Percentiles rank a stretch among this genome's conserved stretches.
Conservation (phyloP, 2,329 filamentous ascomycete species). For the Fusarium avenaceum region DNA sequence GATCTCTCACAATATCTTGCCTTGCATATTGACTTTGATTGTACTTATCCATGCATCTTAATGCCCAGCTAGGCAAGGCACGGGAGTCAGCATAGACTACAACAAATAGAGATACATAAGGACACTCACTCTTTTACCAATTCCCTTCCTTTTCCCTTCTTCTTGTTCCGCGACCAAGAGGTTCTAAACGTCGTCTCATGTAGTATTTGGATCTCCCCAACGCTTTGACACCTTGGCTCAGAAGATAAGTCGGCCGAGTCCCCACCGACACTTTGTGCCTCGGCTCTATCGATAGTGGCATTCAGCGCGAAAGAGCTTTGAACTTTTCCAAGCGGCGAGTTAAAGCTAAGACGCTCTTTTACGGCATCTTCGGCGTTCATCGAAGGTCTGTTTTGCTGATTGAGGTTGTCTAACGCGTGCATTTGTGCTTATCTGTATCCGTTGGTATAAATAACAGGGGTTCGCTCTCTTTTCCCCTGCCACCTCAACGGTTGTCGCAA, state of each 20-base stretch:
- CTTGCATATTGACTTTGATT: neutral
- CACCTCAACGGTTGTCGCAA: constrained; percentile 11
- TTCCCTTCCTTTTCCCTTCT: neutral
- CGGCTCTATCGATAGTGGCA: constrained; percentile 37
- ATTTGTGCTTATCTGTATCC: neutral
- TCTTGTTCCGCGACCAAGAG: neutral
- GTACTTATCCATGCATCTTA: neutral
- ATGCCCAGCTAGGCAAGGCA: neutral
- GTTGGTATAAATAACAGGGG: constrained; percentile 15
- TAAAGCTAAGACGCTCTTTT: neutral
- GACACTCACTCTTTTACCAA: neutral
- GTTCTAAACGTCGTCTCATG: neutral
- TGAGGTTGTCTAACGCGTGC: neutral
- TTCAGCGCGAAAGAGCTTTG: constrained; percentile 8
- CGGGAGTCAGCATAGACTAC: neutral
- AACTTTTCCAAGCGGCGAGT: constrained; percentile 11
- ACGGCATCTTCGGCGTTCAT: constrained; percentile 14
- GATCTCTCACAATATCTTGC: neutral
- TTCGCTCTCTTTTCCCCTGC: constrained; percentile 8
- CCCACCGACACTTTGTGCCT: constrained; percentile 40
- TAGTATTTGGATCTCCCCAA: constrained; percentile 13
- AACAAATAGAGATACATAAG: neutral
- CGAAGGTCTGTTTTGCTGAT: neutral
- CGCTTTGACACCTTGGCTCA: constrained; percentile 1
- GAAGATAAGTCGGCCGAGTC: constrained; percentile 15